These are phyloP conservation scores for Aspergillus sp. DNA, from an alignment of 2,329 filamentous ascomycete genomes.

Conservation along the genomic window DNA sequence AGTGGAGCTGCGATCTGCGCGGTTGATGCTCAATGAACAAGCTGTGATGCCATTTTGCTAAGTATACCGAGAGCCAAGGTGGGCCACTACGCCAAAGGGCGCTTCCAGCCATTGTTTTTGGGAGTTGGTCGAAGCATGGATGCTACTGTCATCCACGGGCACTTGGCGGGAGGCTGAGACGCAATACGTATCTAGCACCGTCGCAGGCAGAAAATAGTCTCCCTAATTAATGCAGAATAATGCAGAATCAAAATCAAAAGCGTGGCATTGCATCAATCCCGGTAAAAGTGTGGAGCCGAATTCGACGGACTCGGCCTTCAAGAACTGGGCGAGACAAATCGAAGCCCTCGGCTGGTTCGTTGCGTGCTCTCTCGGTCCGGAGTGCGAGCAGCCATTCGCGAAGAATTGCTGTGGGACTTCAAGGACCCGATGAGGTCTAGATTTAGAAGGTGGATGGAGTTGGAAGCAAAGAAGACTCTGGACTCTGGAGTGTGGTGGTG, in stretches of 20 bases:
- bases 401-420: too few relatives aligned
- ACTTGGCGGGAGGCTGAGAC: constrained; percentile 1
- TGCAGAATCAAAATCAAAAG: not conserved
- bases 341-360: not conserved
- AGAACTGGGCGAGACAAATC: not conserved
- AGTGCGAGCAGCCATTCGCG: not conserved
- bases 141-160: not conserved
- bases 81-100: not conserved
- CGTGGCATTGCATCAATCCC: not conserved
- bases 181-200: not conserved
- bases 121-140: not conserved
- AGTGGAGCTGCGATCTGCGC: constrained; percentile 7
- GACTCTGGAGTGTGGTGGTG: too few relatives aligned
- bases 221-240: not conserved
- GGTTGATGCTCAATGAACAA: not conserved
- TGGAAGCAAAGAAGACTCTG: too few relatives aligned
- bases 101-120: not conserved
- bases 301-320: not conserved
- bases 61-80: not conserved
- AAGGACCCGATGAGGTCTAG: not conserved
- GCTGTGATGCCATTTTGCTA: constrained; percentile 1
- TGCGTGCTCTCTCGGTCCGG: not conserved
- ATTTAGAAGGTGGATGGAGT: not conserved
- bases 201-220: not conserved
- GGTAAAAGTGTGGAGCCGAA: not conserved